Evolutionary conservation across 176 grass and related monocot species (phyloP).

Genomic region (Aegilops speltoides): DNA sequence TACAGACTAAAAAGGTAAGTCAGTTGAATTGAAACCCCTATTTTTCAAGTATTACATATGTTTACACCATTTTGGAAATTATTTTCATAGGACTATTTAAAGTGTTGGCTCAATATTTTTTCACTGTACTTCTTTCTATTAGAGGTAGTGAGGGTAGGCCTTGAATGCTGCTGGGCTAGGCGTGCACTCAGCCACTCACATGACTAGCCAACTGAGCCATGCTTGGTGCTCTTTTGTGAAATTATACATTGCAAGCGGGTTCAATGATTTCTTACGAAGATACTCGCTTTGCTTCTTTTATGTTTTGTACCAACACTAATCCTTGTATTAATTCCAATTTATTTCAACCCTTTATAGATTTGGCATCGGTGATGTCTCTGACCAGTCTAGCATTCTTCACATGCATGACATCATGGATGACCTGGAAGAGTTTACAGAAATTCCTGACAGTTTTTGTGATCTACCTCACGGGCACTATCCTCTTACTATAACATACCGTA

Average conservation of each 20-base stretch:
- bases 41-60: neutral
- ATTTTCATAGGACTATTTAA: neutral
- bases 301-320: neutral
- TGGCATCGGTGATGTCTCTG: conserved; percentile 37
- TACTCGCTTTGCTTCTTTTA: neutral
- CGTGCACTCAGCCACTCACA: neutral
- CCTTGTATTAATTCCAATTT: neutral
- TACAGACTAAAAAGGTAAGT: conserved; percentile 55
- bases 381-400: conserved; percentile 24
- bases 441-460: conserved; percentile 59
- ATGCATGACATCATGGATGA: conserved; percentile 65
- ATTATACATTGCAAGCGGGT: neutral
- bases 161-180: neutral
- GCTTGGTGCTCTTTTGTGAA: neutral
- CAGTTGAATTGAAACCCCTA: neutral
- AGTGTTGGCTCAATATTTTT: neutral
- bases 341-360: conserved; percentile 42
- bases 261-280: neutral
- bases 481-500: conserved; percentile 64
- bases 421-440: conserved; percentile 57
- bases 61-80: neutral
- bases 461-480: conserved; percentile 47
- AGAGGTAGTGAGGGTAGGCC: neutral
- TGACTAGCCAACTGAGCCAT: neutral
- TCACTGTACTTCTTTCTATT: neutral